Evolutionary conservation across 192 early-diverging fungal species (phyloP), one percentile per base, ranked within the genome.

Genomic region (Chytriomyces hyalinus): DNA sequence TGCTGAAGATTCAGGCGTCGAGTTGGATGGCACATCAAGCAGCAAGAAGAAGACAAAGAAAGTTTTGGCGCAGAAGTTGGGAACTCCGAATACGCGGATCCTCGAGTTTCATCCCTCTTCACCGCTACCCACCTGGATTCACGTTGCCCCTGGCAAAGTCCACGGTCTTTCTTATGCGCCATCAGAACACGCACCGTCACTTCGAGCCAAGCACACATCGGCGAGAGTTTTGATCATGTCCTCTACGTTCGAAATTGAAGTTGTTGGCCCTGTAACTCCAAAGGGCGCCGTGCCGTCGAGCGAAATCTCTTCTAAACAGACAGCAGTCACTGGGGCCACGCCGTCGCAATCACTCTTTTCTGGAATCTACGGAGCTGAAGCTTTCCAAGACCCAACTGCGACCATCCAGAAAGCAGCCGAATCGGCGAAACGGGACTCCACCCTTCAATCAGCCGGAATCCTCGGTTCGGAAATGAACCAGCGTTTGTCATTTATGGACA

Each of bases 351-450:
- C 53, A 57, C 47, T 73, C 43, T 63, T 73, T n/a, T 22, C 59
- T 46, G 71, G 71, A 15, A 73, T 73, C 9, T 73, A 62, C 61
- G 71, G 71, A 10, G 11, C 26, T 13, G 26, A 47, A 1, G 24
- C 49, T 10, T 15, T 68, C 49, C 13, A 68, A 17, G 67, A 13
- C 13, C 67, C 67, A 15, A 24, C 24, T 45, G 10, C 61, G 1
- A 45, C 71, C 15, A 13, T 63, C 45, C 15, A 20, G 7, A n/a
- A 20, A 26, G 24, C 68, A 20, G 26, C 68, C 10, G 53, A 20
- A 13, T 8, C 68, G 4, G 6, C n/a, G 6, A 15, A 47, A 6
- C 4, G 6, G 13, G 65, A 9, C 24, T 11, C 62, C 11, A 67
- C 22, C 45, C 15, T 44, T 46, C 8, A 28, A 11, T 17, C 20